These are phyloP conservation scores for Colletotrichum paranaense DNA, from an alignment of 2,329 filamentous ascomycete species.

Conservation along the genomic window DNA sequence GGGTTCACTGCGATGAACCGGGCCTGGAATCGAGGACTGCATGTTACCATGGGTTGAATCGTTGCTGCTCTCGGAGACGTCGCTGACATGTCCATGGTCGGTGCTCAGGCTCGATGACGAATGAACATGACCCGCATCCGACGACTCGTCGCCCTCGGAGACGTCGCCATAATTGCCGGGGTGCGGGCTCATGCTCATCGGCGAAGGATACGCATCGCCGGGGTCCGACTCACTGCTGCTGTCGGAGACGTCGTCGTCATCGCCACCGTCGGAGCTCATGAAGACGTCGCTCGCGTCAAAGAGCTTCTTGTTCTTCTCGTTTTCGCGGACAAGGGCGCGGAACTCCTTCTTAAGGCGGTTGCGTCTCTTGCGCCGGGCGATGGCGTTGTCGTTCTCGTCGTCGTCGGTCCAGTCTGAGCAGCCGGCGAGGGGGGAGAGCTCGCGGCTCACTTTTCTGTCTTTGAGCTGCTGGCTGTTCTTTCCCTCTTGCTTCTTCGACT, in stretches of 20 bases:
- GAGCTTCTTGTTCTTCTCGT: background rate
- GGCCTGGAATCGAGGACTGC: too few species aligned
- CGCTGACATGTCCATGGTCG: background rate
- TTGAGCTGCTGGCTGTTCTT: background rate
- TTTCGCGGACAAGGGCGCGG: background rate
- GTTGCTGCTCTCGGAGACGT: too few species aligned
- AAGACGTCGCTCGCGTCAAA: background rate
- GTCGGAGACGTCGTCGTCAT: background rate
- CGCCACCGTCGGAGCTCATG: slow-evolving; percentile 1
- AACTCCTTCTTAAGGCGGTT: background rate
- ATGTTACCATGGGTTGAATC: too few species aligned
- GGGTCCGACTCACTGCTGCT: background rate
- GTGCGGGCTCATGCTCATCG: background rate
- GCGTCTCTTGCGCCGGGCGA: background rate
- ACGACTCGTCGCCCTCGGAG: background rate
- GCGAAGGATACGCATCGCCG: background rate
- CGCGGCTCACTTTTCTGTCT: background rate
- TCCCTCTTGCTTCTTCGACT: background rate
- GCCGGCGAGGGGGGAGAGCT: background rate
- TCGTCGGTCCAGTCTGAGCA: background rate
- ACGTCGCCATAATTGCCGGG: background rate
- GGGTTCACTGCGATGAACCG: too few species aligned
- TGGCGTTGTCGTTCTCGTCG: background rate
- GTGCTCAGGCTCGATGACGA: too few species aligned
- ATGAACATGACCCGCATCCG: too few species aligned